Evolutionary conservation across 208 protist species (phyloP), one percentile per base, ranked within the genome.

Genomic region (Crithidia expoeki): DNA sequence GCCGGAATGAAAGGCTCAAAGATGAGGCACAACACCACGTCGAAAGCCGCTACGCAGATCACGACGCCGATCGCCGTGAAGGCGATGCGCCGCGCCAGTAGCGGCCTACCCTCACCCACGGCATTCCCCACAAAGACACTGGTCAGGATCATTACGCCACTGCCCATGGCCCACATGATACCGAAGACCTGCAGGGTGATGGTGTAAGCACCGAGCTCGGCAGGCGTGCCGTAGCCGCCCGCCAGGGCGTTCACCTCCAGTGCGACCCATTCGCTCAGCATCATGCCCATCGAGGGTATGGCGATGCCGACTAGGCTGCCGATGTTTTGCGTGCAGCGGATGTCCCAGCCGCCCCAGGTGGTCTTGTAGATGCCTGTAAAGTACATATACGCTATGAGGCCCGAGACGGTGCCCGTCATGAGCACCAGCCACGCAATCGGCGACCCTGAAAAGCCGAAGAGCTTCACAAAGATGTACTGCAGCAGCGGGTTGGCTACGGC

Each of bases 241-340:
- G 81, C 88, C 38, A 93, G 66, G 27, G 68, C 76, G 71, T 92
- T 92, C 33, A 95, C 69, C 68, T 95, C 90, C 11, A 95, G 59
- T 52, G 82, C 84, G 2, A 93, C 88, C 90, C 90, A 95, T 75
- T 95, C 86, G 53, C 85, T 89, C 57, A 95, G 67, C 87, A 93
- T 94, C 56, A 95, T 81, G 60, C 80, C 88, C 86, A 95, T 91
- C 0, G 90, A 95, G 16, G 90, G 88, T n/a, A 94, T 42, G 32
- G 90, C 88, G 50, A 95, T 79, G 40, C 59, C 72, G 16, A 85
- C 28, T n/a, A 95, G 75, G 33, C 49, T 64, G 28, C 59, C 65
- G 6, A 92, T 38, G 69, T 92, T 83, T 65, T 85, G 72, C 46
- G 75, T 38, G 53, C 83, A 76, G 55, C 74, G 82, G 19, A 81